These are phyloP conservation scores for Ustanciosporium gigantosporum DNA, from an alignment of 1,284 basidiomycete species.

Conservation along the genomic window DNA sequence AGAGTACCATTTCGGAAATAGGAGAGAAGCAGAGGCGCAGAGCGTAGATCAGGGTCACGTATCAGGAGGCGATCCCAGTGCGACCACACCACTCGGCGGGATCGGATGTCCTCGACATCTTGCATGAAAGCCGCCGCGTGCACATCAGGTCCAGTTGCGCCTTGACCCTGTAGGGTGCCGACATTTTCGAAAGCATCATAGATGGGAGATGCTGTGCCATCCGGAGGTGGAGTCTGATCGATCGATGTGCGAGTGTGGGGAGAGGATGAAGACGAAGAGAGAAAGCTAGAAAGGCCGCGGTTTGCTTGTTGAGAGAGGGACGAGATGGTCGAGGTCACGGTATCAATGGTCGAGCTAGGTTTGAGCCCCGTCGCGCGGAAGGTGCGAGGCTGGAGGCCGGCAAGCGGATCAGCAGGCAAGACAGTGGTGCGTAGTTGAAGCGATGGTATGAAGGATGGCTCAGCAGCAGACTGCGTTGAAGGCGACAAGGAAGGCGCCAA, in stretches of 20 bases:
- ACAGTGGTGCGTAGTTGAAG: not conserved
- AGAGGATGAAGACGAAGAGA: conserved; percentile 12
- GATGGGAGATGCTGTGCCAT: conserved; percentile 35
- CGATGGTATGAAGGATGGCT: not conserved
- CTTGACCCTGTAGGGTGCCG: conserved; percentile 2
- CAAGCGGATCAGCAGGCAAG: not conserved
- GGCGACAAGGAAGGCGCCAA: not conserved
- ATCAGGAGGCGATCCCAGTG: conserved; percentile 27
- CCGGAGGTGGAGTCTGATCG: conserved; percentile 7
- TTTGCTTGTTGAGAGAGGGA: conserved; percentile 32
- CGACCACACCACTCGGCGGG: conserved; percentile 34
- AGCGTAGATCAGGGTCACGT: conserved; percentile 1
- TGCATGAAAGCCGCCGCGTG: no score
- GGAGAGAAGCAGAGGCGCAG: conserved; percentile 19
- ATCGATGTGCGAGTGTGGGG: conserved; percentile 5
- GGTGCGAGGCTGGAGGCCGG: conserved; percentile 3
- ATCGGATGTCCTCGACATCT: no score
- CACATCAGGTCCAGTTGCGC: no score
- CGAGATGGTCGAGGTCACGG: conserved; percentile 29
- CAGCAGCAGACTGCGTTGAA: not conserved
- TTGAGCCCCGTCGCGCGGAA: conserved; percentile 23
- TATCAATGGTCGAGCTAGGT: conserved; percentile 21
- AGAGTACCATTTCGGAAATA: conserved; percentile 25
- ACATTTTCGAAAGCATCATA: conserved; percentile 37
- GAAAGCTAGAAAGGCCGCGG: conserved; percentile 21